Evolutionary conservation across 148 eudicot genomes (phyloP).

Genomic region (Rhododendron ferrugineum): DNA sequence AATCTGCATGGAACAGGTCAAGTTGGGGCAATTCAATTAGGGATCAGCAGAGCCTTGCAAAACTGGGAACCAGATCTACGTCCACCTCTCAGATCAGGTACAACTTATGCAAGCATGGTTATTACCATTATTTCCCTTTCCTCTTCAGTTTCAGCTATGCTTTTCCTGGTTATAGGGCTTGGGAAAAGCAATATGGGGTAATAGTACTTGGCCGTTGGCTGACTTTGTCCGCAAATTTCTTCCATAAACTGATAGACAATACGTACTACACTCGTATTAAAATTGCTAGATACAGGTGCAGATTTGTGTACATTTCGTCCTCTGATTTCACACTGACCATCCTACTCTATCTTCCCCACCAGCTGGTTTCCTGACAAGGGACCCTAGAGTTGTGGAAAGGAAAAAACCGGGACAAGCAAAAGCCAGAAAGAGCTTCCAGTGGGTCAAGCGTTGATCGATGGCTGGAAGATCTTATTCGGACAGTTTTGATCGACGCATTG

Average conservation of each 20-base stretch:
- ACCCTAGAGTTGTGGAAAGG: constrained; percentile 82
- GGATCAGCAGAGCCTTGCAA: constrained; percentile 90
- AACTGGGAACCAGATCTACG: constrained; percentile 92
- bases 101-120: neutral
- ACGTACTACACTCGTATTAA: neutral
- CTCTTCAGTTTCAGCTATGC: neutral
- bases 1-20: constrained; percentile 57
- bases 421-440: constrained; percentile 96
- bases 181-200: neutral
- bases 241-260: neutral
- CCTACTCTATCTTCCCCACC: constrained; percentile 26
- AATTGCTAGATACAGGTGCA: neutral
- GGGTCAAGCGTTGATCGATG: constrained; percentile 83
- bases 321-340: neutral
- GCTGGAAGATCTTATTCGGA: neutral
- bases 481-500: neutral
- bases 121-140: neutral
- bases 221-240: neutral
- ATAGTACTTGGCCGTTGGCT: neutral
- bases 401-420: constrained; percentile 98
- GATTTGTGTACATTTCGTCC: neutral
- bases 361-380: constrained; percentile 96
- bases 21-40: constrained; percentile 86
- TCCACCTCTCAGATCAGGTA: constrained; percentile 84
- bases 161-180: neutral